These are phyloP conservation scores for Linnemannia hyalina DNA, from an alignment of 192 early-diverging fungal species.

Conservation along the genomic window DNA sequence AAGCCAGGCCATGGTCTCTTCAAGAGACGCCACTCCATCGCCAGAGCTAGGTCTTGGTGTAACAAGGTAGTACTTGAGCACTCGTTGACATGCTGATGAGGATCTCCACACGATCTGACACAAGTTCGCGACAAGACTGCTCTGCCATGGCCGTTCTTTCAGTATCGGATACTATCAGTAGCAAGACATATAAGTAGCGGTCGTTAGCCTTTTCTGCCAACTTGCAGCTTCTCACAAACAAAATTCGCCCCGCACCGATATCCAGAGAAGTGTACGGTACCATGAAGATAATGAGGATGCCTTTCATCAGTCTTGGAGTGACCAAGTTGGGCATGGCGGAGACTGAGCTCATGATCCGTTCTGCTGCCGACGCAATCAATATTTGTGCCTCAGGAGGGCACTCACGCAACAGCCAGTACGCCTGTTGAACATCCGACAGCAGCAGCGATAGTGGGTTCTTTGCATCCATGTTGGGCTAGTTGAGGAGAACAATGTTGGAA, in stretches of 20 bases:
- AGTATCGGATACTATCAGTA: constrained; percentile 45
- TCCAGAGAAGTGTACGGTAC: not conserved
- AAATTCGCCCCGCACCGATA: not conserved
- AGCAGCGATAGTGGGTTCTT: constrained; percentile 45
- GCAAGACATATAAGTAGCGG: not conserved
- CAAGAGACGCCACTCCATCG: constrained; percentile 39
- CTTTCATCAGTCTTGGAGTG: constrained; percentile 50
- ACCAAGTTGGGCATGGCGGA: constrained; percentile 40
- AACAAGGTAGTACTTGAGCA: constrained; percentile 44
- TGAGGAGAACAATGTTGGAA: not conserved
- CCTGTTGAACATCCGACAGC: constrained; percentile 52
- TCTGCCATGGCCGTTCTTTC: constrained; percentile 50
- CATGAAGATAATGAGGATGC: constrained; percentile 54
- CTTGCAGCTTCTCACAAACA: not conserved
- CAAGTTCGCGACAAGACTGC: constrained; percentile 38
- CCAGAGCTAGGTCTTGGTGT: constrained; percentile 37
- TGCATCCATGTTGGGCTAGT: constrained; percentile 40
- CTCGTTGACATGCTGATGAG: constrained; percentile 40
- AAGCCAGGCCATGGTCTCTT: constrained; percentile 48
- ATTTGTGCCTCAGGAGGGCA: constrained; percentile 46
- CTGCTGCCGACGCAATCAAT: constrained; percentile 41
- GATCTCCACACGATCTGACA: constrained; percentile 51
- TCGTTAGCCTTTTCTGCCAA: not conserved
- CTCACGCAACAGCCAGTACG: constrained; percentile 46
- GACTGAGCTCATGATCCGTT: constrained; percentile 56